Base-by-base conservation (phyloP, 2,329 filamentous ascomycete species). In the Neoascochyta sp. region DNA sequence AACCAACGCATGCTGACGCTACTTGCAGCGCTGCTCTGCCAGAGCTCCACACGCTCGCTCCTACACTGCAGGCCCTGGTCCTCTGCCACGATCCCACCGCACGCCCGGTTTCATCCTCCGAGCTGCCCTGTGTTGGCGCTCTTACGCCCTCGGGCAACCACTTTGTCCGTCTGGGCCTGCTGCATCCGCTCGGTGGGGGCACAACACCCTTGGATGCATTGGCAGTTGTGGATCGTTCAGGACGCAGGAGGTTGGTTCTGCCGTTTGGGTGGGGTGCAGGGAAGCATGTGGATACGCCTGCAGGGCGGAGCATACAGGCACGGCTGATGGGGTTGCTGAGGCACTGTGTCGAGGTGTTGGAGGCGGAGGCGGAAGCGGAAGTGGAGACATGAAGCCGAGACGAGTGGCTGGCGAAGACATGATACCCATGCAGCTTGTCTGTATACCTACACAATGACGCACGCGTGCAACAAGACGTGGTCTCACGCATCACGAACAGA, bases 181-280 rank as follows among this genome's bases (percentile, higher is more conserved):
- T 69, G 14, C 66, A 70, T 37, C 66, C 67, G 3, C 52, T 69
- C 3, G 67, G 66, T 22, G 66, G 65, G 30, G 66, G 66, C 2
- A 62, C 64, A 24, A 50, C 57, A 13, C 64, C 64, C 2, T 45
- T 70, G 8, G 66, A 69, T 37, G 65, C 67, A 4, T 48, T 70
- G n/a, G 65, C 68, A 4, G 59, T 69, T 2, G 34, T 69, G 3
- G 67, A 70, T 37, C 40, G 38, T 4, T 44, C 45, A 9, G 57
- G 57, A 1, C 50, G 57, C 20, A 50, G 64, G 13, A 55, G 66
- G 27, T 45, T 69, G 30, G 55, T 68, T 9, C 39, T 70, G 26
- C 67, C 67, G 1, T 64, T 69, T 38, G 66, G 66, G 3, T 69
- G 66, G 67, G 66, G 66, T 9, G 63, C 60, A 15, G 63, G 63